Conservation (phyloP, 192 early-diverging fungal species). For the Chytriomyces sp. region DNA sequence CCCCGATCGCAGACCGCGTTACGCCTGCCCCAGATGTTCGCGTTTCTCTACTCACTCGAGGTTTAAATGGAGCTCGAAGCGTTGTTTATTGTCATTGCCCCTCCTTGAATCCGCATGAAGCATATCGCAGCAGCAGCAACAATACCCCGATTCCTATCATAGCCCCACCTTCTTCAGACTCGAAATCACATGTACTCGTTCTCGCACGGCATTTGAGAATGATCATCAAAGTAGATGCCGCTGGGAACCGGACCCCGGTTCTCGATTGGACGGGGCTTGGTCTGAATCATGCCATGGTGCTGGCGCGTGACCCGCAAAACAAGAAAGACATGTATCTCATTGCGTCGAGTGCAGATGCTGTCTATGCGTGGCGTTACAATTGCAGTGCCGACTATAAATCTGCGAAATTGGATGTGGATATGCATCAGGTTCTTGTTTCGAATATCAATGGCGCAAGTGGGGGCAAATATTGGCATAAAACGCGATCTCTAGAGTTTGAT, state of each 20-base stretch:
- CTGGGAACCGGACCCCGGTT: neutral
- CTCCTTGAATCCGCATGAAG: neutral
- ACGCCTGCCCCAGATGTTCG: neutral
- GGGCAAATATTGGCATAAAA: slow-evolving; percentile 36
- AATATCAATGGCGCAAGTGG: slow-evolving; percentile 40
- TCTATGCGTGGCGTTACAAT: slow-evolving; percentile 43
- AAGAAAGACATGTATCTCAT: slow-evolving; percentile 30
- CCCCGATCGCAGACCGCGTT: neutral
- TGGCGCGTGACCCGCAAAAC: neutral
- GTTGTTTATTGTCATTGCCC: neutral
- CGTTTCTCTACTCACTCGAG: neutral
- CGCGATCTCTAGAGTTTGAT: slow-evolving; percentile 39
- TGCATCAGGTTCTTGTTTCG: slow-evolving; percentile 24
- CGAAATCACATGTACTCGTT: neutral
- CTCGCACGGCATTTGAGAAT: neutral
- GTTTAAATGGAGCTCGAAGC: neutral
- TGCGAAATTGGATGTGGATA: neutral
- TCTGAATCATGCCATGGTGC: slow-evolving; percentile 40
- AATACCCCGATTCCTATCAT: neutral
- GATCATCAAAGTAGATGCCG: neutral
- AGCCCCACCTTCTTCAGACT: neutral
- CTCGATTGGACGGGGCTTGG: slow-evolving; percentile 31
- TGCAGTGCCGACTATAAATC: too few relatives aligned
- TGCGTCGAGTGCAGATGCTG: slow-evolving; percentile 33
- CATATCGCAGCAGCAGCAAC: neutral